Base-by-base conservation (phyloP, 2,329 filamentous ascomycete species). In the Fusarium neocosmosporiellum region DNA sequence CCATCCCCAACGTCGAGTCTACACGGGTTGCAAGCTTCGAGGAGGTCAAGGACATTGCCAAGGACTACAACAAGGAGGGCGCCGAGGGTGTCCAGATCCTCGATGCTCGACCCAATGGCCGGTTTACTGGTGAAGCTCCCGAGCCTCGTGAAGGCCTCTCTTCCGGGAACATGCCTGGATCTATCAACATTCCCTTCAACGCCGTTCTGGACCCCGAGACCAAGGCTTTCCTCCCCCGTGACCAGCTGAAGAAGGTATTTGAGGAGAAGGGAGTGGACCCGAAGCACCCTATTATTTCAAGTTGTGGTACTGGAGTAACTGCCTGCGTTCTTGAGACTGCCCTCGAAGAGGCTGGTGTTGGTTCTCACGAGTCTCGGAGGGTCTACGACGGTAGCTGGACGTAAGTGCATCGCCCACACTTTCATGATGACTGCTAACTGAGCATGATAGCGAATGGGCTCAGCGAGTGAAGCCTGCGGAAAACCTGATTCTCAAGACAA, bases 331-430 rank as follows among this genome's bases (percentile, higher is more conserved):
- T 99, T 46, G 96, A 99, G 80, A 92, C 95, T 39, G 96, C 95
- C 2, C 84, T 99, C 62, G 90, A 90, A 33, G 91, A 94, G 81
- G 94, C 95, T 24, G 92, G 91, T 2, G 95, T 91, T 79, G 93
- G 93, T 2, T 85, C 89, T 5, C 83, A 88, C 0, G 88, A 91
- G 69, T 89, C 89, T 63, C 89, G 94, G 74, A 91, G 89, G 79
- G 87, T 99, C 24, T 99, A 99, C 78, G 96, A 99, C 81, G 96
- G 96, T 55, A 98, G 95, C 82, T 99, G 96, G 96, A 98, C 96
- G 89, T 97, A 86, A 91, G 93, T 92, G 11, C 13, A 64, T 27
- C 41, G 16, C 34, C n/a, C 22, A 27, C 14, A 62, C 39, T 58
- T 41, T 36, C 29, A 63, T 54, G 36, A 57, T 36, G 9, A 36